Evolutionary conservation across 2,329 filamentous ascomycete species (phyloP), one percentile per base, ranked within the genome.

Genomic region (Arthroderma sp.): DNA sequence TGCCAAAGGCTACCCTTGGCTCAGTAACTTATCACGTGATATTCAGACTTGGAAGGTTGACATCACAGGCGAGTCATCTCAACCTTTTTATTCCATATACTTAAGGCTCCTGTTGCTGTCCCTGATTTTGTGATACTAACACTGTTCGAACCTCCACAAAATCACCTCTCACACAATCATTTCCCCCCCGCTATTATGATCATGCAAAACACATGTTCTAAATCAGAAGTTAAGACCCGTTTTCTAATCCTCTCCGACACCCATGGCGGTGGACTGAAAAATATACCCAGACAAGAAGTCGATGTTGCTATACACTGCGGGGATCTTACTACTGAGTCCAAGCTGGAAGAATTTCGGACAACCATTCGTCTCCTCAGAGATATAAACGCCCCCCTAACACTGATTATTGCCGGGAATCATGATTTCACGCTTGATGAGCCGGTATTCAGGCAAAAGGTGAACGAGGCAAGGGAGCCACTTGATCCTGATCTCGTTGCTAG

Each of bases 341-440:
- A 59, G 6, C 42, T 70, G 0, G 40, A 52, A 1, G 71, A 75
- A 48, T 68, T 67, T 36, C 53, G 51, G 7, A 52, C 52, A 0
- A 62, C 71, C 0, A 59, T 76, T 6, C 47, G 58, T n/a, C 55
- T 69, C 33, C 58, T 78, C 4, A 53, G 62, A 4, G 42, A 46
- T 1, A 53, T 74, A n/a, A 50, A 63, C 4, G 70, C 73, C 1
- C 67, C 70, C 0, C 58, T 77, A 5, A 77, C 75, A 49, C 60
- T 77, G 3, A 64, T 69, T 37, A 75, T 78, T 47, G 65, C 73
- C 1, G 73, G 74, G 1, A 77, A 76, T 46, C 73, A 77, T 50
- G 73, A 78, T 51, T 63, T 67, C 39, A 67, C 61, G 4, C 48
- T 67, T 36, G 65, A 73, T 45, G 52, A 50, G 2, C 50, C 52